These are phyloP conservation scores for Russula sp. DNA, from an alignment of 768 basidiomycete species.

Conservation along the genomic window DNA sequence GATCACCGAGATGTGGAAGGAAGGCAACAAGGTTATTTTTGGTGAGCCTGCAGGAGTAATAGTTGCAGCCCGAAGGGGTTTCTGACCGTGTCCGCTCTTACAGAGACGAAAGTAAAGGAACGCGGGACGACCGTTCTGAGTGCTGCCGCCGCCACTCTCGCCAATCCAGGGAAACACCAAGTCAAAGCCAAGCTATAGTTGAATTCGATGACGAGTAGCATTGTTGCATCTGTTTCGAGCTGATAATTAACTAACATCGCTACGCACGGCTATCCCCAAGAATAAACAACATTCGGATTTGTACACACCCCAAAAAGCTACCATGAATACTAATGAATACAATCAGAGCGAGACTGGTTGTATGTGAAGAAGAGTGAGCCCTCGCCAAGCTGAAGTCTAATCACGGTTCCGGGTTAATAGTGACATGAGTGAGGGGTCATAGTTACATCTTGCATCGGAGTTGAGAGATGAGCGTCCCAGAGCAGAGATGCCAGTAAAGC, in stretches of 20 bases:
- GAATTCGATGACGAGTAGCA: not conserved
- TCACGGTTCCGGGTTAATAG: too few relatives aligned
- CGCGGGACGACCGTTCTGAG: constrained; percentile 66
- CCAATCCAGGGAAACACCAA: constrained; percentile 37
- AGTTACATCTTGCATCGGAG: too few relatives aligned
- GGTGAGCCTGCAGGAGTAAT: constrained; percentile 48
- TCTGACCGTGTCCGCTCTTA: not conserved
- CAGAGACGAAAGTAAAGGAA: constrained; percentile 89
- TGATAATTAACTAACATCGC: not conserved
- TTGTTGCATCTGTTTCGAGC: not conserved
- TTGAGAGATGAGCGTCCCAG: too few relatives aligned
- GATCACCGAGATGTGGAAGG: constrained; percentile 98
- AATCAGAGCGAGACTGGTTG: not conserved
- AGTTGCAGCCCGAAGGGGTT: not conserved
- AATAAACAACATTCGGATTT: not conserved
- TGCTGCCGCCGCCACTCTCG: constrained; percentile 78
- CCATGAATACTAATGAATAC: too few relatives aligned
- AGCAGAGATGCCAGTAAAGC: too few relatives aligned
- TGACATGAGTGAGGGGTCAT: too few relatives aligned
- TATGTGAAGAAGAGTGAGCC: too few relatives aligned
- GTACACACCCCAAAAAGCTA: not conserved
- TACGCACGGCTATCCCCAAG: not conserved
- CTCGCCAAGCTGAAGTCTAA: too few relatives aligned
- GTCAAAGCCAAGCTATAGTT: constrained; percentile 60
- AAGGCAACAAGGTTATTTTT: constrained; percentile 86